Conservation (phyloP, 306 rosid species). For the Betula pendula region DNA sequence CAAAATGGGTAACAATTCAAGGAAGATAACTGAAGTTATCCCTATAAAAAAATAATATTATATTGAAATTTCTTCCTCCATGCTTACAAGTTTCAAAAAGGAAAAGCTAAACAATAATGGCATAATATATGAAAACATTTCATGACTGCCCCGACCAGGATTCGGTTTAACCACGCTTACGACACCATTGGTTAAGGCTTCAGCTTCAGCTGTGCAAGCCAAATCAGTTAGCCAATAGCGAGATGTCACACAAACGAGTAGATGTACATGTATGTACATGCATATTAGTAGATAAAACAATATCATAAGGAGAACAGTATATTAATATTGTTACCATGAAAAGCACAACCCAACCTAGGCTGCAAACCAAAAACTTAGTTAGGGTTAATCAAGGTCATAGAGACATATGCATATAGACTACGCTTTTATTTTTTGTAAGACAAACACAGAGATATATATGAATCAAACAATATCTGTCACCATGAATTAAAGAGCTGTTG, state of each 20-base stretch:
- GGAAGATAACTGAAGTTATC: no score
- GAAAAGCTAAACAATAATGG: background rate
- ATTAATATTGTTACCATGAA: background rate
- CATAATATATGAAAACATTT: background rate
- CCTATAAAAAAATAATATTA: background rate
- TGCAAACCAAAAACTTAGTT: background rate
- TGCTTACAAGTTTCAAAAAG: background rate
- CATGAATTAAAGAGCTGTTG: conserved; percentile 19
- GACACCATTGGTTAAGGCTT: background rate
- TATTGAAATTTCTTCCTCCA: background rate
- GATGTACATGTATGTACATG: background rate
- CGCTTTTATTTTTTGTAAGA: background rate
- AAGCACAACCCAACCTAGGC: background rate
- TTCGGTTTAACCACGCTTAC: background rate
- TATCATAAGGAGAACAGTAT: background rate
- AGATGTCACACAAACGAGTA: background rate
- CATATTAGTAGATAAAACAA: background rate
- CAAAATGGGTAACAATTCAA: no score
- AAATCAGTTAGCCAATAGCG: background rate
- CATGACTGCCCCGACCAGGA: background rate
- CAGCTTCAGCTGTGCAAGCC: background rate
- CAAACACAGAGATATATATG: background rate
- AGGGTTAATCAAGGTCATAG: background rate
- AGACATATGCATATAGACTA: background rate
- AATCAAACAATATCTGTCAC: conserved; percentile 8